Percentiles rank a stretch among this genome's conserved stretches.
phyloP scores from a whole-genome alignment of 148 eudicot genomes.

The Bassia scoparia region DNA sequence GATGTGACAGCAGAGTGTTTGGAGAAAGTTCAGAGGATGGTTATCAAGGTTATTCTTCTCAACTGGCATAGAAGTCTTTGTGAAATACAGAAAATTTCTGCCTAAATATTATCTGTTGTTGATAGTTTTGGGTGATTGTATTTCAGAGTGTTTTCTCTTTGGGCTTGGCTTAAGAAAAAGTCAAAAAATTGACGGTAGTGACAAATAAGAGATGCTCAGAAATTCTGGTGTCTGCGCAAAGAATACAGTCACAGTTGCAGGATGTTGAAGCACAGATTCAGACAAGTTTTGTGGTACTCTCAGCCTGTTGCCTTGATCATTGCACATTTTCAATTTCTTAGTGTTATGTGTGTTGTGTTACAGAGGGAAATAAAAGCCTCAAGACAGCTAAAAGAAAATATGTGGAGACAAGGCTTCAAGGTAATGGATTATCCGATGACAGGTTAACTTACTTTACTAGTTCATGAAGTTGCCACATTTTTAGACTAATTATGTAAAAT shows the following conservation, averaged over 20 bases:
- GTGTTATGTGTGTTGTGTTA: conserved; percentile 29
- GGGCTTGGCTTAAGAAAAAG: conserved; percentile 58
- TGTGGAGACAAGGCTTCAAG: conserved; percentile 67
- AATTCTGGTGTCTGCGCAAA: conserved; percentile 64
- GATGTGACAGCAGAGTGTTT: conserved; percentile 31
- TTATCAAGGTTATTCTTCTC: conserved; percentile 49
- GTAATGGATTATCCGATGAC: conserved; percentile 30
- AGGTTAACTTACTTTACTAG: background rate
- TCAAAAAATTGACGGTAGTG: conserved; percentile 54
- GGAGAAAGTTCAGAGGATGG: conserved; percentile 49
- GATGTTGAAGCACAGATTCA: conserved; percentile 72
- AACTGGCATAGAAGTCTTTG: background rate
- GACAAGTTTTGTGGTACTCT: conserved; percentile 59
- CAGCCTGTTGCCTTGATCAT: conserved; percentile 4
- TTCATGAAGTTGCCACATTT: background rate
- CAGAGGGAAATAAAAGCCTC: conserved; percentile 64
- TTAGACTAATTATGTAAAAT: conserved; percentile 6
- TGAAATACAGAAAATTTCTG: background rate
- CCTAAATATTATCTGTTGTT: conserved; percentile 11
- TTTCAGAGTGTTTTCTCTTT: conserved; percentile 64
- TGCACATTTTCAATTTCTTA: conserved; percentile 12
- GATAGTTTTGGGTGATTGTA: conserved; percentile 22
- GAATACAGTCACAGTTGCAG: conserved; percentile 53
- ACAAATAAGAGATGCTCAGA: conserved; percentile 69
- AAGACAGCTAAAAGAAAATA: conserved; percentile 56